Percentiles rank a stretch among this genome's conserved stretches.
These are phyloP conservation scores for Aspergillus ostianus DNA, from an alignment of 495 filamentous ascomycete species.

Conservation along the genomic window DNA sequence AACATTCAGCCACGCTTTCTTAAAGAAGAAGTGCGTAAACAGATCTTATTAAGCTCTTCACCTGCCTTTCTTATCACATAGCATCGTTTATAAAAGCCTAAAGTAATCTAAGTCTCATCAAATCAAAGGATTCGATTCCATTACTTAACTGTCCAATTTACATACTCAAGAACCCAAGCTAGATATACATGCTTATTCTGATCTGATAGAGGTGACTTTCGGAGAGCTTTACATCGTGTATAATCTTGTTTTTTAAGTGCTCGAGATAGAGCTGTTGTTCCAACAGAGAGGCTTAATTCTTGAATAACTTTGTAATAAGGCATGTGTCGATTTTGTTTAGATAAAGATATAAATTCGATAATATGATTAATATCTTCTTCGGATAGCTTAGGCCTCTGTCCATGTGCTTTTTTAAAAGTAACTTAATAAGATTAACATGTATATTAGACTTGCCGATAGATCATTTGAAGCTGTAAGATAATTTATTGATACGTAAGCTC, in stretches of 20 bases:
- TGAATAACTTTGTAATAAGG: conserved; percentile 24
- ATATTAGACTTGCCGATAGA: conserved; percentile 23
- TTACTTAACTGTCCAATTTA: conserved; percentile 8
- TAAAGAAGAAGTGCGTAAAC: not conserved
- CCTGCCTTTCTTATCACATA: conserved; percentile 1
- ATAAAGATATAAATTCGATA: conserved; percentile 26
- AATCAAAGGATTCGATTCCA: conserved; percentile 10
- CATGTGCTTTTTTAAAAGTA: conserved; percentile 21
- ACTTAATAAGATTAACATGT: conserved; percentile 17
- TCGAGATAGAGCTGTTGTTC: conserved; percentile 14
- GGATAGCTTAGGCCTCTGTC: conserved; percentile 20
- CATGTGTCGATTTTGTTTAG: conserved; percentile 21
- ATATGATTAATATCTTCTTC: conserved; percentile 24
- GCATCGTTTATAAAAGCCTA: conserved; percentile 1
- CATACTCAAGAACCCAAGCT: conserved; percentile 5
- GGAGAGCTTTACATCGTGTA: conserved; percentile 22
- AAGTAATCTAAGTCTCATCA: conserved; percentile 9
- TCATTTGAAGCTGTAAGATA: conserved; percentile 16
- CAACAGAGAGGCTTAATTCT: conserved; percentile 22
- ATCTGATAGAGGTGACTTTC: conserved; percentile 17
- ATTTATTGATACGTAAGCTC: conserved; percentile 23
- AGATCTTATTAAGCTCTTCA: conserved; percentile 3
- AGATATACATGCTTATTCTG: conserved; percentile 8
- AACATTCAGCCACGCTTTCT: conserved; percentile 4
- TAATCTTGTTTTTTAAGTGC: conserved; percentile 30